Base-by-base conservation (phyloP, 2,329 filamentous ascomycete species). In the Aspergillus terreus region DNA sequence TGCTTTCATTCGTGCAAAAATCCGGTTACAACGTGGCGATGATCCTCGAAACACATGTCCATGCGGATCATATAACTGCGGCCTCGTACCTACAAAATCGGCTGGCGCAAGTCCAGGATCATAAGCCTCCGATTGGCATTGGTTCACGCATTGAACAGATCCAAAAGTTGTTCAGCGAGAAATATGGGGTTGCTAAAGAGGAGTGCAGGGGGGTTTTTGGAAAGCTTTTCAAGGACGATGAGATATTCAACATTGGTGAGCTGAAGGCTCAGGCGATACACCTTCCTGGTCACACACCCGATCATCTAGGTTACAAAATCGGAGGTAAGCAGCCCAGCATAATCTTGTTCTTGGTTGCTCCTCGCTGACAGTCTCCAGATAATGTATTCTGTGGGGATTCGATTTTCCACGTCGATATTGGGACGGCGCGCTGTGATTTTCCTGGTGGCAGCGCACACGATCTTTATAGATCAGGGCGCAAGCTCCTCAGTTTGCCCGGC, bases 221-320 rank as follows among this genome's bases (percentile, higher is more conserved):
- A 45, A 66, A 71, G 6, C 65, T 82, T 0, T 81, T 81, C 30
- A 71, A 79, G 0, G 82, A 86, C 35, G 76, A 82, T 33, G 80
- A 84, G 52, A 59, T 50, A 0, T 84, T 86, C 52, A 27, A 56
- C 0, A 72, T 86, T 45, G 83, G 83, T 0, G 49, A 63, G 0
- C 25, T 86, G 14, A 62, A 57, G 1, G 80, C 69, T 2, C 70
- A 64, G 5, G 82, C 76, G 1, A 65, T 85, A 0, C 81, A 85
- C 58, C 74, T 86, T 0, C 82, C 83, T 0, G 83, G 83, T 0
- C 82, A 86, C 57, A 85, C 82, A 0, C 82, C 82, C 0, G 83
- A 86, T 57, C 82, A 85, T 52, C 57, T 86, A 9, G 83, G 83
- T 0, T 86, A 86, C 56, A 69, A 69, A 35, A 78, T 86, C 50